A percentile compares a stretch with the other conserved stretches of the same genome.
These are phyloP conservation scores for Didymellaceae sp. DNA, from an alignment of 2,329 filamentous ascomycete species.

Conservation along the genomic window DNA sequence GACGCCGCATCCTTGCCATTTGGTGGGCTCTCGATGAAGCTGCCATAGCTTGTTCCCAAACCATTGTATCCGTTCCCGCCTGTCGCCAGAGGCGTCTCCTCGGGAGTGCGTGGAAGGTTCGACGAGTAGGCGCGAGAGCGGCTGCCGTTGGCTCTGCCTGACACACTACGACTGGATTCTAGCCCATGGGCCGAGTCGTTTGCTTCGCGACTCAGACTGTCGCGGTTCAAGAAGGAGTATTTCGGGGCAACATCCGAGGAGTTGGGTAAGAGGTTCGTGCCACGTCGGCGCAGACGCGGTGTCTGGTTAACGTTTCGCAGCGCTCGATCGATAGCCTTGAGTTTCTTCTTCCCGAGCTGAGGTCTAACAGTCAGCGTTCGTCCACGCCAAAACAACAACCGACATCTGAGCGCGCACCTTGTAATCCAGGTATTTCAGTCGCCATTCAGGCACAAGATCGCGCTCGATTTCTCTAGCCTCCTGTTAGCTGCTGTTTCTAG, in stretches of 20 bases:
- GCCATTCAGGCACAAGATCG: slow-evolving; percentile 93
- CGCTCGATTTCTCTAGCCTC: slow-evolving; percentile 74
- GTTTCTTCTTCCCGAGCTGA: slow-evolving; percentile 86
- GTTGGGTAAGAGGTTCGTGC: slow-evolving; percentile 42
- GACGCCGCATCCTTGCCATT: slow-evolving; percentile 17
- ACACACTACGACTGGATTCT: slow-evolving; percentile 29
- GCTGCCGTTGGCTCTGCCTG: slow-evolving; percentile 18
- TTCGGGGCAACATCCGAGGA: slow-evolving; percentile 48
- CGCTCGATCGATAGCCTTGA: slow-evolving; percentile 81
- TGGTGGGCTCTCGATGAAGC: slow-evolving; percentile 64
- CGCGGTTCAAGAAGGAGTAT: slow-evolving; percentile 51
- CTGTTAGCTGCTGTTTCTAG: slow-evolving; percentile 11
- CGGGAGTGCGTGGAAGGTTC: slow-evolving; percentile 24
- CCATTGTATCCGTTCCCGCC: slow-evolving; percentile 24
- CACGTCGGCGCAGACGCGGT: slow-evolving; percentile 50
- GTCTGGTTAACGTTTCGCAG: slow-evolving; percentile 66
- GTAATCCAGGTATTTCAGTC: slow-evolving; percentile 92
- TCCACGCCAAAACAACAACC: slow-evolving; percentile 5
- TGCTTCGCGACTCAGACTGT: slow-evolving; percentile 27
- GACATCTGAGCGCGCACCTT: slow-evolving; percentile 64
- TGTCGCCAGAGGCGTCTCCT: slow-evolving; percentile 41
- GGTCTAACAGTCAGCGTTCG: slow-evolving; percentile 10
- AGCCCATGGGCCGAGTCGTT: slow-evolving; percentile 34
- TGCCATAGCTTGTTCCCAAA: slow-evolving; percentile 64
- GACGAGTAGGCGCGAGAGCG: slow-evolving; percentile 12